Percentiles rank a stretch among this genome's conserved stretches.
phyloP scores from a whole-genome alignment of 306 rosid genomes.

The Vigna reflexopilosa region DNA sequence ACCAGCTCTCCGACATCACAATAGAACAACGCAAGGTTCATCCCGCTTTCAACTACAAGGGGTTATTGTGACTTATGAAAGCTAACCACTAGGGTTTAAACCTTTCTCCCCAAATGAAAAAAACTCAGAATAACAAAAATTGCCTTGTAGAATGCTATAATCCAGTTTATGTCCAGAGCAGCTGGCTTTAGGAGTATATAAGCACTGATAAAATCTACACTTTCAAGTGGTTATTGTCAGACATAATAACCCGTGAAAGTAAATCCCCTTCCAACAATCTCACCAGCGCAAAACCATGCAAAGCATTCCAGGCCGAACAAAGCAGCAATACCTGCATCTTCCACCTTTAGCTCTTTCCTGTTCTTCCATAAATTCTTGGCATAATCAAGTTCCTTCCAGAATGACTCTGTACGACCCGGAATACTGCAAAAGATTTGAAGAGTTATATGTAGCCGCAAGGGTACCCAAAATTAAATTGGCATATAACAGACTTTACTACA shows the following conservation, averaged over 20 bases:
- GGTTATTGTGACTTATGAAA: conserved; percentile 72
- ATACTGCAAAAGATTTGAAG: conserved; percentile 59
- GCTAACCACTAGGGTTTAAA: conserved; percentile 61
- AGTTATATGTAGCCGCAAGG: conserved; percentile 24
- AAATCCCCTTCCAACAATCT: conserved; percentile 96
- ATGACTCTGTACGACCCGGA: conserved; percentile 73
- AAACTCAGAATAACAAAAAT: conserved; percentile 54
- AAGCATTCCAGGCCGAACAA: conserved; percentile 91
- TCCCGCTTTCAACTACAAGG: conserved; percentile 67
- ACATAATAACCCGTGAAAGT: conserved; percentile 88
- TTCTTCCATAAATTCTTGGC: conserved; percentile 83
- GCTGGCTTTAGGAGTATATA: conserved; percentile 46
- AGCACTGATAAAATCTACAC: conserved; percentile 51
- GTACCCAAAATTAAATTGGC: background rate
- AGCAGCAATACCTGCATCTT: conserved; percentile 89
- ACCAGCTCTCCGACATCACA: conserved; percentile 31
- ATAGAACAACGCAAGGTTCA: conserved; percentile 53
- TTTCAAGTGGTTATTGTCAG: conserved; percentile 54
- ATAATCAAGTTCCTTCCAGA: conserved; percentile 83
- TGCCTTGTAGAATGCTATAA: conserved; percentile 53
- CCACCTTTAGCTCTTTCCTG: conserved; percentile 85
- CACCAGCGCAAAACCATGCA: conserved; percentile 93
- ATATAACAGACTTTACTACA: background rate
- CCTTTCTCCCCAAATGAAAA: conserved; percentile 40
- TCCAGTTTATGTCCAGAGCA: conserved; percentile 54